A percentile compares a stretch with the other conserved stretches of the same genome.
phyloP scores from a whole-genome alignment of 2,329 filamentous ascomycete species.

The Stagonosporopsis rhizophila region DNA sequence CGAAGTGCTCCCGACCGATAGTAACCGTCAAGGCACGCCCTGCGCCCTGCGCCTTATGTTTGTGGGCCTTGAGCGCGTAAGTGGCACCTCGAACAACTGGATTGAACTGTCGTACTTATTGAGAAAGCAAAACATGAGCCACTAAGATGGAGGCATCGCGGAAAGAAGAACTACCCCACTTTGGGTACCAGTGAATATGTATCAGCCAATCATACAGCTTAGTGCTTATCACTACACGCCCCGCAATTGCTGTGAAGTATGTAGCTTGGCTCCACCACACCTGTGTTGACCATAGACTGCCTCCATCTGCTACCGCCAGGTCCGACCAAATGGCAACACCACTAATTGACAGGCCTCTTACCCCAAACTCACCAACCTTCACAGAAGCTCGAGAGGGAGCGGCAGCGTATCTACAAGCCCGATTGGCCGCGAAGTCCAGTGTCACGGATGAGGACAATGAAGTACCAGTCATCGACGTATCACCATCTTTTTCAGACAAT shows the following conservation, averaged over 20 bases:
- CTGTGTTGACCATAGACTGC: background rate
- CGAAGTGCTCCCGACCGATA: constrained; percentile 23
- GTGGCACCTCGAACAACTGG: background rate
- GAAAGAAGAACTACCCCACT: background rate
- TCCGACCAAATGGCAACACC: constrained; percentile 9
- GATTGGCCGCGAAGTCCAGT: constrained; percentile 30
- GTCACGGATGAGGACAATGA: constrained; percentile 34
- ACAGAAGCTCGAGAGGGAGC: constrained; percentile 46
- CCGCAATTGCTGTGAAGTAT: background rate
- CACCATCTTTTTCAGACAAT: constrained; percentile 44
- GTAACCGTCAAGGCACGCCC: constrained; percentile 7
- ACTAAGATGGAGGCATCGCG: background rate
- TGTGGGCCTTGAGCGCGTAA: background rate
- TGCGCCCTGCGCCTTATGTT: background rate
- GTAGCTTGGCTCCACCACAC: background rate
- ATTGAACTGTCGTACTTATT: background rate
- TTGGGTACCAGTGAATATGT: background rate
- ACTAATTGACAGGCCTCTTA: background rate
- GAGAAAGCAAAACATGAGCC: background rate
- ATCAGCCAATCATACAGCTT: constrained; percentile 2
- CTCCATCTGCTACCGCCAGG: background rate
- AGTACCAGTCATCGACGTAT: constrained; percentile 50
- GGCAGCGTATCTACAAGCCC: constrained; percentile 46
- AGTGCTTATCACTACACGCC: constrained; percentile 8
- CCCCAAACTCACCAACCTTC: constrained; percentile 23